Percentiles rank a stretch among this genome's conserved stretches.
phyloP scores from a whole-genome alignment of 371 early-diverging fungal species.

The Syncephalastrum monosporum region DNA sequence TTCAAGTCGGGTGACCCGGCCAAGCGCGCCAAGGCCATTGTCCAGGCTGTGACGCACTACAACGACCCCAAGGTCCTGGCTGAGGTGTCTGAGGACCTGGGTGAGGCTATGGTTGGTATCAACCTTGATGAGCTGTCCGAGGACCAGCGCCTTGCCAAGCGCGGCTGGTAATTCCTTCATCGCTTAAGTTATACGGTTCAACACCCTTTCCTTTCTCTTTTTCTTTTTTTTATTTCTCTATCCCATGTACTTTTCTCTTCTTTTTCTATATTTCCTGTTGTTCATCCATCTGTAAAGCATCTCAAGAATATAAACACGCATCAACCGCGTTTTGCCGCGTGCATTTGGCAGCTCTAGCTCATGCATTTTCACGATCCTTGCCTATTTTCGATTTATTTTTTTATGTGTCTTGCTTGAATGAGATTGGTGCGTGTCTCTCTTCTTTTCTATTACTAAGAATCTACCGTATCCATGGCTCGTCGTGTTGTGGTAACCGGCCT shows the following conservation, averaged over 20 bases:
- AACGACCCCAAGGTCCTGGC: slow-evolving; percentile 88
- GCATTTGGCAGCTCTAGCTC: too few species aligned
- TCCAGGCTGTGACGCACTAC: slow-evolving; percentile 95
- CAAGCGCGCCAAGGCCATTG: slow-evolving; percentile 95
- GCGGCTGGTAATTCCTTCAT: slow-evolving; percentile 64
- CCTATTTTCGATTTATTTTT: too few species aligned
- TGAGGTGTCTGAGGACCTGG: slow-evolving; percentile 88
- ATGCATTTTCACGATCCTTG: too few species aligned
- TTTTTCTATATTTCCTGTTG: too few species aligned
- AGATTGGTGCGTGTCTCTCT: too few species aligned
- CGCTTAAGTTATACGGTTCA: background rate
- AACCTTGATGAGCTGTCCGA: slow-evolving; percentile 73
- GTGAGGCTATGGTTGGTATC: slow-evolving; percentile 97
- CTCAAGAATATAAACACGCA: too few species aligned
- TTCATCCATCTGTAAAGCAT: too few species aligned
- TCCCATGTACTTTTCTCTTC: background rate
- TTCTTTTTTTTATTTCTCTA: slow-evolving; percentile 1
- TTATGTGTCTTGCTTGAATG: too few species aligned
- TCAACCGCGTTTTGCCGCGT: too few species aligned
- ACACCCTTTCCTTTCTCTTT: background rate
- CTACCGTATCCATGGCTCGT: slow-evolving; percentile 25
- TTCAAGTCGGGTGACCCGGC: slow-evolving; percentile 95
- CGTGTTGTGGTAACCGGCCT: slow-evolving; percentile 95
- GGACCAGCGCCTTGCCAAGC: slow-evolving; percentile 69
- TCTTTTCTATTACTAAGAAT: too few species aligned